Conservation (phyloP, 1,284 basidiomycete genomes). For the Neonothopanus nambi region DNA sequence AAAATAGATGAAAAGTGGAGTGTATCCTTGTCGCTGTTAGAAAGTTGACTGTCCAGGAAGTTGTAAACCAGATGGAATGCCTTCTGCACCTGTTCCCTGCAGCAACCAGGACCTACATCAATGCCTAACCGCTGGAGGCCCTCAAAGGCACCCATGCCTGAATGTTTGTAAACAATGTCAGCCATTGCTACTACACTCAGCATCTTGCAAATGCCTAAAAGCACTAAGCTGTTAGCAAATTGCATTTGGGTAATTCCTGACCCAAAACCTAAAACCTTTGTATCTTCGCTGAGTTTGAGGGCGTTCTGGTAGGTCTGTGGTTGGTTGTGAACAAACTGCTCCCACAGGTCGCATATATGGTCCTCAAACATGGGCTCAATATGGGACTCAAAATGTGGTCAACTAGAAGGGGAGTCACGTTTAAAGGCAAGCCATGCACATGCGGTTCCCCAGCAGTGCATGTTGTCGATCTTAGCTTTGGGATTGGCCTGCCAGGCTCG, state of each 20-base stretch:
- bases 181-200: not conserved
- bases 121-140: not conserved
- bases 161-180: not conserved
- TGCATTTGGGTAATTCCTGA: constrained; percentile 14
- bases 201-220: not conserved
- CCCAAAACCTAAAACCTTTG: constrained; percentile 4
- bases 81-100: not conserved
- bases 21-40: not conserved
- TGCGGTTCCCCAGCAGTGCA: constrained; percentile 3
- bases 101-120: not conserved
- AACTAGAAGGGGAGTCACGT: not conserved
- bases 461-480: not conserved
- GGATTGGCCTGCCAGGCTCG: not conserved
- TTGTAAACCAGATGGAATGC: not conserved
- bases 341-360: not conserved
- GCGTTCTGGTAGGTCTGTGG: not conserved
- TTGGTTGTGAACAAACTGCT: not conserved
- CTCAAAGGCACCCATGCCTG: constrained; percentile 1
- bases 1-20: constrained; percentile 14
- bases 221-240: constrained; percentile 15
- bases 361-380: not conserved
- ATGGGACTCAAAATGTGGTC: not conserved
- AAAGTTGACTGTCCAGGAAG: constrained; percentile 5
- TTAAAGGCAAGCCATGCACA: not conserved
- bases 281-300: not conserved